Percentiles rank a stretch among this genome's conserved stretches.
Evolutionary conservation across 768 basidiomycete species (phyloP).

Genomic region (Postia placenta): DNA sequence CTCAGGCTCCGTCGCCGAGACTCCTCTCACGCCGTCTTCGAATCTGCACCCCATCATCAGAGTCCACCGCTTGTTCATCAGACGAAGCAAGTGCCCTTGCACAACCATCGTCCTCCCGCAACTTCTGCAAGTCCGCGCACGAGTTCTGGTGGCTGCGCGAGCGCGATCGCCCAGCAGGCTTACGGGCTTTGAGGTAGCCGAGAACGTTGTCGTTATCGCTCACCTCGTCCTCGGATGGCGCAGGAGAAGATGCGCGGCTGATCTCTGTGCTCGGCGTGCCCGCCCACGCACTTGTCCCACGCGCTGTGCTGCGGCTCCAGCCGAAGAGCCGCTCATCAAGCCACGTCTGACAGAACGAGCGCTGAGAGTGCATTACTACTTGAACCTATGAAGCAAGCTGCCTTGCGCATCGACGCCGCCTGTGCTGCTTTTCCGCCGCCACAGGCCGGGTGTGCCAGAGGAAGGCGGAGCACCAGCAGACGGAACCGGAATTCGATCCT

Average conservation of each 20-base stretch:
- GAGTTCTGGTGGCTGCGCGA: constrained; percentile 16
- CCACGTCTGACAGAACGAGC: constrained; percentile 53
- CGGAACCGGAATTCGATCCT: constrained; percentile 78
- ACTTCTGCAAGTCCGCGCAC: constrained; percentile 72
- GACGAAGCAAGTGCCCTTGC: neutral
- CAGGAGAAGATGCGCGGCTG: constrained; percentile 63
- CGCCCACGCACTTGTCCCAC: constrained; percentile 75
- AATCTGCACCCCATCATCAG: neutral
- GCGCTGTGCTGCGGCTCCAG: constrained; percentile 72
- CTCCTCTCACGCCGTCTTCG: neutral
- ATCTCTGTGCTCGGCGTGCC: constrained; percentile 52
- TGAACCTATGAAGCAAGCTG: constrained; percentile 42
- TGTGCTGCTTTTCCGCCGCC: constrained; percentile 68
- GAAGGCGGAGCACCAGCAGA: constrained; percentile 81
- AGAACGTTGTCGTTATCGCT: constrained; percentile 92
- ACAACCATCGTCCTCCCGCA: constrained; percentile 31
- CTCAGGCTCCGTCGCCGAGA: no score
- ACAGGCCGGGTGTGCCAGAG: constrained; percentile 62
- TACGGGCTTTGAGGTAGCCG: constrained; percentile 51
- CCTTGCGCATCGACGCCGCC: constrained; percentile 82
- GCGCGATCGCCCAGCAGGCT: constrained; percentile 24
- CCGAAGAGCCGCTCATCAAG: constrained; percentile 92
- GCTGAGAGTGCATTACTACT: neutral
- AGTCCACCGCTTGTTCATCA: neutral
- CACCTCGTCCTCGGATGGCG: constrained; percentile 84